Conservation (phyloP, 768 basidiomycete species). For the Epithele typhae region DNA sequence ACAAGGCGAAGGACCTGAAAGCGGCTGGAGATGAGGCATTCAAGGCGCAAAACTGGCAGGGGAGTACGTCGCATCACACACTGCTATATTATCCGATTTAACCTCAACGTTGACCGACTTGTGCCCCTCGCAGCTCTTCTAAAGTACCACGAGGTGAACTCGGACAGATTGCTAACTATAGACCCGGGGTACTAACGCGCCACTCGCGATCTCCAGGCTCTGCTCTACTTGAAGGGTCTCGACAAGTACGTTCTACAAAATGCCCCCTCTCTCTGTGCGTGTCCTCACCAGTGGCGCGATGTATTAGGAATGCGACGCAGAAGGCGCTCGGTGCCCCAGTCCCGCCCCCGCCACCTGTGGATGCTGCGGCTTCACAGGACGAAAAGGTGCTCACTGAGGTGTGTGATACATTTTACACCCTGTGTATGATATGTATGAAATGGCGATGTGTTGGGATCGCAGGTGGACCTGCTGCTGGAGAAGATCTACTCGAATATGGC, state of each 20-base stretch:
- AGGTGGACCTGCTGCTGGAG: slow-evolving; percentile 75
- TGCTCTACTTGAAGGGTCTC: slow-evolving; percentile 70
- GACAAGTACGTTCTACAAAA: slow-evolving; percentile 57
- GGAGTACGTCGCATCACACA: slow-evolving; percentile 28
- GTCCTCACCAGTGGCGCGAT: not conserved
- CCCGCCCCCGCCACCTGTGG: slow-evolving; percentile 5
- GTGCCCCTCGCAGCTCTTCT: slow-evolving; percentile 46
- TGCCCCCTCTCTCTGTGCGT: no score
- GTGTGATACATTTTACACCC: slow-evolving; percentile 7
- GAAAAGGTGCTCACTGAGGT: slow-evolving; percentile 68
- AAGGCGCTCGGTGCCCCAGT: slow-evolving; percentile 17
- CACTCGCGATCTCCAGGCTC: slow-evolving; percentile 32
- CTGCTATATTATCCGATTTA: not conserved
- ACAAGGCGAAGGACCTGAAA: slow-evolving; percentile 46
- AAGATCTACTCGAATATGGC: slow-evolving; percentile 86
- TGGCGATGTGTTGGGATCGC: not conserved
- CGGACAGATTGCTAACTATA: no score
- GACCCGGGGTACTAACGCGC: no score
- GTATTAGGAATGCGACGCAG: slow-evolving; percentile 18
- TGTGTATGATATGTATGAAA: not conserved
- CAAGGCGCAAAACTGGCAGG: slow-evolving; percentile 27
- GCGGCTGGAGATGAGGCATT: slow-evolving; percentile 33
- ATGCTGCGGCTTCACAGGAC: slow-evolving; percentile 15
- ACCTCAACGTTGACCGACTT: no score
- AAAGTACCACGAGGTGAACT: slow-evolving; percentile 62